These are phyloP conservation scores for Orobanche coerulescens DNA, from an alignment of 257 asterid genomes.

Conservation along the genomic window DNA sequence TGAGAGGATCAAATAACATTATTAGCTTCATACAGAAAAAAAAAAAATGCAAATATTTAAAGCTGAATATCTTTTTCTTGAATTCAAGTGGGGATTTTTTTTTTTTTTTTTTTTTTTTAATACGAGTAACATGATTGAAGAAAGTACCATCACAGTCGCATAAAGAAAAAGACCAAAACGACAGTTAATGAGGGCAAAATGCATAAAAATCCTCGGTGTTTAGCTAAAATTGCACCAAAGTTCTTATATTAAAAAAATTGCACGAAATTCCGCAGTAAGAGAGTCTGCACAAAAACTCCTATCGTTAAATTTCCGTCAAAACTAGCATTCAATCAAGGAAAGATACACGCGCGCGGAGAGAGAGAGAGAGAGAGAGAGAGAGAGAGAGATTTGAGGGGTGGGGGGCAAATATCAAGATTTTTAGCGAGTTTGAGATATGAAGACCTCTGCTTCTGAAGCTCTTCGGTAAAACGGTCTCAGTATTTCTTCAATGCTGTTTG, in stretches of 20 bases:
- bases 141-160: background rate
- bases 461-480: slow-evolving; percentile 62
- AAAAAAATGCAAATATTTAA: background rate
- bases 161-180: background rate
- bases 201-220: no score
- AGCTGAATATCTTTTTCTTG: background rate
- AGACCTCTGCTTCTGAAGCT: slow-evolving; percentile 84
- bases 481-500: slow-evolving; percentile 36
- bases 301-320: no score
- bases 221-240: no score
- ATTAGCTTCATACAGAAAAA: background rate
- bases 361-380: no score
- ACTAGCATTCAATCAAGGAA: slow-evolving; percentile 17
- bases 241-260: no score
- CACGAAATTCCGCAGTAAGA: no score
- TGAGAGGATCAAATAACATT: no score
- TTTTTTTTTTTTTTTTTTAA: no score
- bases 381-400: no score
- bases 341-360: background rate
- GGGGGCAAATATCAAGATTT: background rate
- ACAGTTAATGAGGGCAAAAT: background rate
- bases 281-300: no score
- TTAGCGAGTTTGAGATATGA: background rate
- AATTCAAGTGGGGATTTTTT: slow-evolving; percentile 8
- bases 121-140: background rate